Conservation (phyloP, 257 asterid genomes). For the Nicotiana otophora region DNA sequence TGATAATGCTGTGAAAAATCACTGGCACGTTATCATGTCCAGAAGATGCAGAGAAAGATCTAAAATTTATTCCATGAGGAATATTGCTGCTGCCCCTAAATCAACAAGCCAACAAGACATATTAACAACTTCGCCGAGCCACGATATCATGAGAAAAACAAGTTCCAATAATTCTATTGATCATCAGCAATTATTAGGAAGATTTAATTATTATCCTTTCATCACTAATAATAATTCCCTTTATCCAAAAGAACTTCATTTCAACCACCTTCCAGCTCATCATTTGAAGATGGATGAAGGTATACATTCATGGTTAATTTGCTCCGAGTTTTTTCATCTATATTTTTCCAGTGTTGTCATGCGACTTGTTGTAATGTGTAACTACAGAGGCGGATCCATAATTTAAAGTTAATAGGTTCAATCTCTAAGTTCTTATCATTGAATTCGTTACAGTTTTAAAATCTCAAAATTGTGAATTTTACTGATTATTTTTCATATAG, state of each 20-base stretch:
- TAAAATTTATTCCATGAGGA: conserved; percentile 35
- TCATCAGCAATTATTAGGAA: conserved; percentile 24
- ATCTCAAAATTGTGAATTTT: no score
- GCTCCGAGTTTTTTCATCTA: no score
- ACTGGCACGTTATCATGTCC: conserved; percentile 94
- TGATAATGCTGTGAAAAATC: conserved; percentile 93
- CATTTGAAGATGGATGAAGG: conserved; percentile 30
- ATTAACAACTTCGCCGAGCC: conserved; percentile 10
- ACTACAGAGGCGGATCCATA: no score
- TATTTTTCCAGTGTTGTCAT: no score
- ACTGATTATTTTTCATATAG: no score
- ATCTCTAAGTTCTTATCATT: no score
- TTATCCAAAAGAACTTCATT: conserved; percentile 26
- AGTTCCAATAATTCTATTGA: conserved; percentile 19
- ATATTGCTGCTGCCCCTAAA: conserved; percentile 12
- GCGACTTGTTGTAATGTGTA: no score
- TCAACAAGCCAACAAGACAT: conserved; percentile 11
- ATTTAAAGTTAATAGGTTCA: no score
- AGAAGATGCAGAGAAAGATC: conserved; percentile 63
- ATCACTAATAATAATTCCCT: conserved; percentile 15
- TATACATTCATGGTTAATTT: conserved; percentile 5
- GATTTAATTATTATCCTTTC: conserved; percentile 18
- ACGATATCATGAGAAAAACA: conserved; percentile 6
- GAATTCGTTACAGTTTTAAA: no score
- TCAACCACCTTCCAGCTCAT: conserved; percentile 10